Evolutionary conservation across 2,329 filamentous ascomycete species (phyloP), one percentile per base, ranked within the genome.

Genomic region (Nigrospora osmanthi): DNA sequence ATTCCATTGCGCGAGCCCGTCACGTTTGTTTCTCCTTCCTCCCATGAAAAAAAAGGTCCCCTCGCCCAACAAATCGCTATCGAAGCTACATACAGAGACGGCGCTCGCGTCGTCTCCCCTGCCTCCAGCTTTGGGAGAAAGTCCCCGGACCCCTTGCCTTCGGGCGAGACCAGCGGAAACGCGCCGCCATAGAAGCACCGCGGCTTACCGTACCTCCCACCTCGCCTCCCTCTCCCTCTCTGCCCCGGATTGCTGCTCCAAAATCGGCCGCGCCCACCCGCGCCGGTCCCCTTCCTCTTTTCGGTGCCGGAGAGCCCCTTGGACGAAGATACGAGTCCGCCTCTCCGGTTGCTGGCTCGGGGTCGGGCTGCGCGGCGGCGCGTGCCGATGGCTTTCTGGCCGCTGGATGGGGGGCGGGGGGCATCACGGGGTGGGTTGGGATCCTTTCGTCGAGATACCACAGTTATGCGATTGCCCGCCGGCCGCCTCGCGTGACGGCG

Each of bases 61-160:
- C 89, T 95, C 90, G 90, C 78, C 90, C 89, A 81, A 96, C 89
- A 89, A 89, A 95, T 96, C 91, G 91, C 90, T 85, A 83, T 95
- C 89, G 85, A 95, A 96, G 91, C 90, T 89, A 61, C 71, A 89
- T 87, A 85, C 73, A 95, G 88, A 85, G 88, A 86, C 75, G 79
- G 62, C 59, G 58, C 66, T 57, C 64, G 54, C 57, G 58, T 58
- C 66, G 54, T 69, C 62, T 63, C 60, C 53, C 62, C 58, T 61
- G 56, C 49, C 41, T 51, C 60, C 55, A 64, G 90, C 90, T 96
- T 96, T 93, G 89, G 91, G 91, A 95, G 91, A 97, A 97, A 97
- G 91, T 97, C 91, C 91, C 91, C 91, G 91, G 91, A 96, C 90
- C 83, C 71, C 63, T 55, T 59, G 56, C 52, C 57, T 61, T 59